Conservation (phyloP, 805 yeast species). For the Cyberlindnera saturnus region DNA sequence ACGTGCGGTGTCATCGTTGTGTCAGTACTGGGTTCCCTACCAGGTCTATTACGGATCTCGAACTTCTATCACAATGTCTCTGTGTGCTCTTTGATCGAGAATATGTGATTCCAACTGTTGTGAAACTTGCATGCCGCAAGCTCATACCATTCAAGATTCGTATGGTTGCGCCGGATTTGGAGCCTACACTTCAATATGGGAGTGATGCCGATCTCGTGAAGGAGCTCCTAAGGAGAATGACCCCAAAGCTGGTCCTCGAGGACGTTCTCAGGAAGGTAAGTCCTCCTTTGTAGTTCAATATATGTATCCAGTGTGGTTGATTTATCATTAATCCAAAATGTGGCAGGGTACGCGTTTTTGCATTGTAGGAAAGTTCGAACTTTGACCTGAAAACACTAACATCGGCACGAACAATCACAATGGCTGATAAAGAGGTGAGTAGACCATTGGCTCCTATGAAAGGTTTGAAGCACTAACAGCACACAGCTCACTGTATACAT, state of each 20-base stretch:
- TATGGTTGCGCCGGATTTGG: slow-evolving; percentile 35
- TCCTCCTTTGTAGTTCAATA: slow-evolving; percentile 38
- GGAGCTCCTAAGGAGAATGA: slow-evolving; percentile 38
- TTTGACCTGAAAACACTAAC: too few species aligned
- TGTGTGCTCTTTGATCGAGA: slow-evolving; percentile 34
- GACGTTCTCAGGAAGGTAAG: slow-evolving; percentile 44
- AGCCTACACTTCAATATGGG: slow-evolving; percentile 51
- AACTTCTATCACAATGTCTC: slow-evolving; percentile 31
- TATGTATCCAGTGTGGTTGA: neutral
- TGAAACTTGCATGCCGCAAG: slow-evolving; percentile 42
- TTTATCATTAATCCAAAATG: neutral
- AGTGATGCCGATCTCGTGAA: slow-evolving; percentile 39
- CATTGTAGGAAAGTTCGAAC: too few species aligned
- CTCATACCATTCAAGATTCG: slow-evolving; percentile 42
- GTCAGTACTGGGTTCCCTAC: slow-evolving; percentile 50
- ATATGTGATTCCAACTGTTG: slow-evolving; percentile 49
- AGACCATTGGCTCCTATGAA: too few species aligned
- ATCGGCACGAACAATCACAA: slow-evolving; percentile 2
- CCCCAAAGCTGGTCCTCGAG: slow-evolving; percentile 43
- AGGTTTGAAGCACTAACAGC: neutral
- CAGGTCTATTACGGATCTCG: slow-evolving; percentile 36
- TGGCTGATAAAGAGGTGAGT: slow-evolving; percentile 33
- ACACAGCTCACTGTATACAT: slow-evolving; percentile 37
- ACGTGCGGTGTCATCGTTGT: slow-evolving; percentile 48
- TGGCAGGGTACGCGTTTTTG: neutral